Evolutionary conservation across 2,329 filamentous ascomycete species (phyloP), one percentile per base, ranked within the genome.

Genomic region (Xylariaceae sp.): DNA sequence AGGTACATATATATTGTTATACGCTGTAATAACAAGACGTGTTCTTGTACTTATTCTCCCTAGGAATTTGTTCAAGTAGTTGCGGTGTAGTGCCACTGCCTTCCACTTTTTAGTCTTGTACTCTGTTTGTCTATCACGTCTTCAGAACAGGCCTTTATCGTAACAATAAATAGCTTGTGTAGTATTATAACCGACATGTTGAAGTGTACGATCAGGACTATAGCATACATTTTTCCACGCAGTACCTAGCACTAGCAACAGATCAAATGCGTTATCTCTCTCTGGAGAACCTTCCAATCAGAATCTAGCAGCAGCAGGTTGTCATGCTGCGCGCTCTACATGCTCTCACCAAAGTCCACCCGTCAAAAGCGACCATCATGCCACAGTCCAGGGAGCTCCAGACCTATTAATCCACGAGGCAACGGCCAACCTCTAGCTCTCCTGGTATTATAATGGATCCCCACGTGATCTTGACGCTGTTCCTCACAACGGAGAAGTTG

Each of bases 271-370:
- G 44, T 35, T 24, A 34, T 28, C 35, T 38, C 30, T 46, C 34
- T 31, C 31, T 31, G 12, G 16, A 23, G 24, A 31, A 31, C 36
- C 40, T 38, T 34, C 28, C 33, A 34, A 38, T 34, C 39, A 39
- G 23, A 46, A 43, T 23, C 17, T 36, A 41, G 23, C 41, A 40
- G n/a, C 46, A 44, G 36, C 39, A 37, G 17, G 44, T 30, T 28
- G 43, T 40, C 31, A 19, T 28, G 38, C 40, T 40, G 46, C 38
- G 46, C 17, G 36, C 44, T 43, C 18, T 15, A 39, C 44, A 49
- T 39, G 44, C 47, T 28, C 32, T 43, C 41, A 43, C 46, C 46
- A 49, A 49, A 47, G 44, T 8, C 31, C n/a, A n/a, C n/a, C n/a
- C n/a, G n/a, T n/a, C n/a, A n/a, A n/a, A n/a, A n/a, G n/a, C n/a